Conservation (phyloP, 2,329 filamentous ascomycete genomes). For the Microcyclospora pomicola region DNA sequence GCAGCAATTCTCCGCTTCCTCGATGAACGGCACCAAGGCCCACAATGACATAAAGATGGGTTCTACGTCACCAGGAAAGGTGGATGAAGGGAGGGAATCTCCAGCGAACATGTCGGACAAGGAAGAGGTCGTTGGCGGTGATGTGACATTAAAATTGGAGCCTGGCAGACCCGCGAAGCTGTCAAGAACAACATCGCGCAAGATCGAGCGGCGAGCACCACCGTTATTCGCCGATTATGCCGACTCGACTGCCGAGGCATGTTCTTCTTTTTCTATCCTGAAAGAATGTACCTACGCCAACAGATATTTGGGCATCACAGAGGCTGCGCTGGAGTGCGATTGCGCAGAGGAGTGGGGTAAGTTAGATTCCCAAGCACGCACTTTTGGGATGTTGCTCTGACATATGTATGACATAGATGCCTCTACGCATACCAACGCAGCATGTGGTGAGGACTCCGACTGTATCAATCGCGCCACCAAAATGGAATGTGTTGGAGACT, state of each 20-base stretch:
- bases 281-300: slow-evolving; percentile 79
- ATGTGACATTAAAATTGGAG: slow-evolving; percentile 49
- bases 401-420: slow-evolving; percentile 30
- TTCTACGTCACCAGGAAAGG: slow-evolving; percentile 17
- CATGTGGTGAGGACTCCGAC: slow-evolving; percentile 90
- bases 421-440: slow-evolving; percentile 49
- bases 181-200: slow-evolving; percentile 60
- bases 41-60: slow-evolving; percentile 5
- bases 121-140: slow-evolving; percentile 44
- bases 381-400: not conserved
- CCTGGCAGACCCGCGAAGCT: slow-evolving; percentile 56
- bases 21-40: too few relatives aligned
- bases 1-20: too few relatives aligned
- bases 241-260: slow-evolving; percentile 65
- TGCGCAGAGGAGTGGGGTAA: slow-evolving; percentile 90
- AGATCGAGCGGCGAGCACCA: slow-evolving; percentile 47
- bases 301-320: slow-evolving; percentile 80
- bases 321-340: slow-evolving; percentile 90
- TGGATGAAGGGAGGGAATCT: slow-evolving; percentile 19
- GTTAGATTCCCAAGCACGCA: slow-evolving; percentile 23
- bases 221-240: slow-evolving; percentile 60
- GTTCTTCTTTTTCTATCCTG: slow-evolving; percentile 64
- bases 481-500: slow-evolving; percentile 84
- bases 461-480: slow-evolving; percentile 98
- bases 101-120: slow-evolving; percentile 27